phyloP scores from a whole-genome alignment of 2,329 filamentous ascomycete species.

The Trichoderma sp. region DNA sequence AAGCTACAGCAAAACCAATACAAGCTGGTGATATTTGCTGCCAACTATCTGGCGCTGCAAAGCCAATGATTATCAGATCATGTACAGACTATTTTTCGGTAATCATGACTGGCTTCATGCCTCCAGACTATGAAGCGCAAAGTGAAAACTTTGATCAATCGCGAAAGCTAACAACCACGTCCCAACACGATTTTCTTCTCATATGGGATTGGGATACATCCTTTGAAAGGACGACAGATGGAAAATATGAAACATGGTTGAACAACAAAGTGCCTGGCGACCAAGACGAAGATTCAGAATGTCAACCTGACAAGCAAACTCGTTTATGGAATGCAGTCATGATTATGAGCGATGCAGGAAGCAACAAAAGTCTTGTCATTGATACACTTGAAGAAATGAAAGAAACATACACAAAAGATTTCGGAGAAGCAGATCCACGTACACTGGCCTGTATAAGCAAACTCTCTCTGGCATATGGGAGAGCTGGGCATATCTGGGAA shows the following conservation, averaged over 20 bases:
- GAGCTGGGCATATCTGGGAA: neutral
- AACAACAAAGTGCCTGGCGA: neutral
- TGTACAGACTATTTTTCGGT: neutral
- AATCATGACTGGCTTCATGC: neutral
- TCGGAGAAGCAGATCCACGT: neutral
- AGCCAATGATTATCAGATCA: neutral
- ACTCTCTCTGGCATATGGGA: neutral
- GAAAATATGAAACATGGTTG: slow-evolving; percentile 1
- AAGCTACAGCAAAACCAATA: neutral
- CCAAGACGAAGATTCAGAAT: neutral
- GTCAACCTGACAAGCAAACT: neutral
- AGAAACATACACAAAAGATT: neutral
- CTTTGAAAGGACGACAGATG: neutral
- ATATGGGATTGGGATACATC: slow-evolving; percentile 11
- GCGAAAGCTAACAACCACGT: neutral
- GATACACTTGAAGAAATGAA: neutral
- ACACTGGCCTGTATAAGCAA: neutral
- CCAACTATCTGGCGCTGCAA: neutral
- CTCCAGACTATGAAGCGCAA: neutral
- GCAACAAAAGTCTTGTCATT: neutral
- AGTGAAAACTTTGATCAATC: neutral
- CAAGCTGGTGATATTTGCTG: slow-evolving; percentile 1
- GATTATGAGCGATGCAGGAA: neutral
- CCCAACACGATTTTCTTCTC: neutral
- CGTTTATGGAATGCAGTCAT: neutral